Conservation (phyloP, 2,329 filamentous ascomycete species). For the Lasiodiplodia gonubiensis region DNA sequence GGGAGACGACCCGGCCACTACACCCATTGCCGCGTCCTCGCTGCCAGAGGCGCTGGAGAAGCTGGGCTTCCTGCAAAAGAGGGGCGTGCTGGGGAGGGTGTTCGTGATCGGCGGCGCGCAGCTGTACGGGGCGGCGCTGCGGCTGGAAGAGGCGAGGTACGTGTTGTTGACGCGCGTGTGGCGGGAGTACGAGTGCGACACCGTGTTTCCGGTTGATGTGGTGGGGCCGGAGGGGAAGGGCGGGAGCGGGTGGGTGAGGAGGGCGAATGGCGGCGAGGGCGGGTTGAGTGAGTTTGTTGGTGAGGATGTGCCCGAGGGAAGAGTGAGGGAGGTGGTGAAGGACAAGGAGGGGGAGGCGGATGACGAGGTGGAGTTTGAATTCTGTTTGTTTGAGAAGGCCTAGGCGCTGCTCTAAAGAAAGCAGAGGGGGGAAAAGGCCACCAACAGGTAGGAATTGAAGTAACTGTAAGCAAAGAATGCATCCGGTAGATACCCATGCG, state of each 20-base stretch:
- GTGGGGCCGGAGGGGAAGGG: conserved; percentile 44
- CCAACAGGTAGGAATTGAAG: not conserved
- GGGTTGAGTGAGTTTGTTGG: conserved; percentile 69
- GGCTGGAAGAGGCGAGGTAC: conserved; percentile 61
- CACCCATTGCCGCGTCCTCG: not conserved
- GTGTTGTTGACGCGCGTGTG: conserved; percentile 74
- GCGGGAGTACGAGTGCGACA: conserved; percentile 76
- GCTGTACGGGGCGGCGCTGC: conserved; percentile 77
- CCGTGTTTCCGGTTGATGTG: conserved; percentile 70
- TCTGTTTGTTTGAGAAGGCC: conserved; percentile 67
- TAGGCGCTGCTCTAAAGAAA: not conserved
- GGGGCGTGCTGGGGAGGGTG: conserved; percentile 59
- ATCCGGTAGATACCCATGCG: not conserved
- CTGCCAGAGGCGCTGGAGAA: conserved; percentile 6
- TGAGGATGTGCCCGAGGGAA: conserved; percentile 63
- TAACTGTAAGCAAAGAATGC: no score
- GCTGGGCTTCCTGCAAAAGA: conserved; percentile 31
- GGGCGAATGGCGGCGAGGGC: conserved; percentile 54
- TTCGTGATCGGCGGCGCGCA: conserved; percentile 92
- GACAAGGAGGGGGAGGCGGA: conserved; percentile 54
- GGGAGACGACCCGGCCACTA: not conserved
- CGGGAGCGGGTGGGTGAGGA: conserved; percentile 59
- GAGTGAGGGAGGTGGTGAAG: conserved; percentile 43
- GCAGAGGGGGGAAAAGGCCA: not conserved
- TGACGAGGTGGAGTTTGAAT: conserved; percentile 69